Percentiles rank a stretch among this genome's conserved stretches.
These are phyloP conservation scores for Carpinus viminea DNA, from an alignment of 306 rosid genomes.

Conservation along the genomic window DNA sequence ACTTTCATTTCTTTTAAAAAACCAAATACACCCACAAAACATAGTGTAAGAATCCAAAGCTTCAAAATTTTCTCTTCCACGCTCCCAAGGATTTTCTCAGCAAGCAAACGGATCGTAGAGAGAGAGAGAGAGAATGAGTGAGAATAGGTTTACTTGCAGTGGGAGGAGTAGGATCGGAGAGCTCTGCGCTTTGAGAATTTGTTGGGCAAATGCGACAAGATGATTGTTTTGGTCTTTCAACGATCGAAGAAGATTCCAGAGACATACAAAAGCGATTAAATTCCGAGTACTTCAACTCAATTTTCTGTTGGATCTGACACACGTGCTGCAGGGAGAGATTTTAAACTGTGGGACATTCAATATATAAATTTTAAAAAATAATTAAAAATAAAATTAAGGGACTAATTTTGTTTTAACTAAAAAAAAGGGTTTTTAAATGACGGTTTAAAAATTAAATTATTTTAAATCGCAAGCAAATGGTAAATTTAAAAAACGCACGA, in stretches of 20 bases:
- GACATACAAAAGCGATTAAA: conserved; percentile 5
- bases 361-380: too few relatives aligned
- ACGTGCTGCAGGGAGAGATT: too few relatives aligned
- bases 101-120: conserved; percentile 15
- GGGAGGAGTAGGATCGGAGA: neutral
- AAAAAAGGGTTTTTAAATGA: too few relatives aligned
- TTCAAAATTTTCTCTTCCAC: neutral
- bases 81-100: too few relatives aligned
- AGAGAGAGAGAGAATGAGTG: neutral
- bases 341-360: too few relatives aligned
- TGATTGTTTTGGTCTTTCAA: conserved; percentile 15
- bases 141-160: conserved; percentile 7
- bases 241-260: conserved; percentile 51
- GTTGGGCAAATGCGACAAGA: neutral
- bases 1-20: neutral
- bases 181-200: neutral
- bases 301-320: too few relatives aligned
- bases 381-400: too few relatives aligned
- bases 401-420: too few relatives aligned
- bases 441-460: too few relatives aligned
- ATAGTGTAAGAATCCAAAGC: neutral
- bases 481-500: too few relatives aligned
- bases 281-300: too few relatives aligned
- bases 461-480: too few relatives aligned
- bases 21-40: neutral